Conservation (phyloP, 805 yeast genomes). For the Lipomyces orientalis region DNA sequence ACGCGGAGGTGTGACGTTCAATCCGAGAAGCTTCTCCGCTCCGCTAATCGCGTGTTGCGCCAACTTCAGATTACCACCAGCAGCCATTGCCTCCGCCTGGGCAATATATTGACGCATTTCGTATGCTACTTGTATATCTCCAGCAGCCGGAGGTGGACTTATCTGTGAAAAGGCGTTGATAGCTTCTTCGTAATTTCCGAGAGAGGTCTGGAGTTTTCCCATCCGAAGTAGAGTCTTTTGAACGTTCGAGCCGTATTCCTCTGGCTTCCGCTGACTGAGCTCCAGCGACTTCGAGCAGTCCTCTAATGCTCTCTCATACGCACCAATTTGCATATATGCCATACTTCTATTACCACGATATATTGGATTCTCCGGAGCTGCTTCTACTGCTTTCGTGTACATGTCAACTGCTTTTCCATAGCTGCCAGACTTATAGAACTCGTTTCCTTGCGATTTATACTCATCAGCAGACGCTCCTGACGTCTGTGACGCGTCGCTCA, state of each 20-base stretch:
- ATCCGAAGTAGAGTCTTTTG: constrained; percentile 47
- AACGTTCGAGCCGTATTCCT: constrained; percentile 43
- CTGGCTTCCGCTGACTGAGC: constrained; percentile 17
- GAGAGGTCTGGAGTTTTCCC: constrained; percentile 45
- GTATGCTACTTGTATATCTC: constrained; percentile 43
- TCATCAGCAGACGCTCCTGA: constrained; percentile 22
- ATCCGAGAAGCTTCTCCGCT: constrained; percentile 48
- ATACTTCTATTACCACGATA: constrained; percentile 50
- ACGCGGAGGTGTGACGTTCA: constrained; percentile 45
- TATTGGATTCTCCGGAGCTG: constrained; percentile 47
- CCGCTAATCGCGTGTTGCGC: constrained; percentile 48
- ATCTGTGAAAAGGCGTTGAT: constrained; percentile 40
- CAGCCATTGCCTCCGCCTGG: constrained; percentile 44
- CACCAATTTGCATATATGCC: constrained; percentile 47
- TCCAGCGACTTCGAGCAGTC: constrained; percentile 45
- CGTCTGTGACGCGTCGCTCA: constrained; percentile 8
- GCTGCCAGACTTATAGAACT: constrained; percentile 46
- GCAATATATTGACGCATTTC: constrained; percentile 48
- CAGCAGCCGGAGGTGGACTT: constrained; percentile 36
- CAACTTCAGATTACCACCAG: constrained; percentile 40
- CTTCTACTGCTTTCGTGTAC: constrained; percentile 34
- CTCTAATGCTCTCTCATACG: constrained; percentile 45
- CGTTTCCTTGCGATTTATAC: constrained; percentile 48
- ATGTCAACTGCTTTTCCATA: constrained; percentile 47
- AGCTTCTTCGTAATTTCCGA: constrained; percentile 48